These are phyloP conservation scores for Coniochaeta pulveracea DNA, from an alignment of 2,329 filamentous ascomycete species.

Conservation along the genomic window DNA sequence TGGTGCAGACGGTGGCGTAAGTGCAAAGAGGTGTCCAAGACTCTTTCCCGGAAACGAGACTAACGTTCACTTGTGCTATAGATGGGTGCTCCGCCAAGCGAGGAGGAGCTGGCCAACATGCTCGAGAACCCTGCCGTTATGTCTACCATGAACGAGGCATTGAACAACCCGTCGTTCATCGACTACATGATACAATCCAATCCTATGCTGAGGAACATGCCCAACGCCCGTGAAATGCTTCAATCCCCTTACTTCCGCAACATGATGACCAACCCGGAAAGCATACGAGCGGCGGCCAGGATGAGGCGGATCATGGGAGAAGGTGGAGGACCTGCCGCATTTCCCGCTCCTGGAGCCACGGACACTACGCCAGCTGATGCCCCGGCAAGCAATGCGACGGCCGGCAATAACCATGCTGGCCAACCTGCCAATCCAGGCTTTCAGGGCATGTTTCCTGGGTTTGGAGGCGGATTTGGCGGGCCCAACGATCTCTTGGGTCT, in stretches of 20 bases:
- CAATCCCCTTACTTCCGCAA: constrained; percentile 79
- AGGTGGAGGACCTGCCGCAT: constrained; percentile 39
- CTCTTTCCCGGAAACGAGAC: neutral
- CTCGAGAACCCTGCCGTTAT: constrained; percentile 81
- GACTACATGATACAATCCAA: constrained; percentile 92
- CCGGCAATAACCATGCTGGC: constrained; percentile 18
- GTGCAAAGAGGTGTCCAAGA: constrained; percentile 28
- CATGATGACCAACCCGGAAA: constrained; percentile 86
- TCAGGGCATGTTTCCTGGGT: constrained; percentile 9
- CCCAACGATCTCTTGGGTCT: no score
- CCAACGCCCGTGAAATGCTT: constrained; percentile 72
- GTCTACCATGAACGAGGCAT: constrained; percentile 83
- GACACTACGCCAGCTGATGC: constrained; percentile 62
- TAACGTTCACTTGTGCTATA: neutral
- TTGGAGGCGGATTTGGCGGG: constrained; percentile 11
- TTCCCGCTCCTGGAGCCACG: constrained; percentile 85
- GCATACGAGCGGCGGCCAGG: constrained; percentile 70
- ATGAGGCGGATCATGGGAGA: constrained; percentile 65
- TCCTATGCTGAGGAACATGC: constrained; percentile 66
- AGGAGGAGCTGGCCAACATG: constrained; percentile 74
- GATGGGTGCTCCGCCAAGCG: constrained; percentile 81
- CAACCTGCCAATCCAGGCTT: constrained; percentile 10
- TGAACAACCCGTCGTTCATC: constrained; percentile 89
- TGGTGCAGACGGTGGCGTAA: constrained; percentile 85
- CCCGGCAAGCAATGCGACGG: constrained; percentile 20